A percentile compares a stretch with the other conserved stretches of the same genome.
phyloP scores from a whole-genome alignment of 805 yeast species.

The Starmera dryadoides region DNA sequence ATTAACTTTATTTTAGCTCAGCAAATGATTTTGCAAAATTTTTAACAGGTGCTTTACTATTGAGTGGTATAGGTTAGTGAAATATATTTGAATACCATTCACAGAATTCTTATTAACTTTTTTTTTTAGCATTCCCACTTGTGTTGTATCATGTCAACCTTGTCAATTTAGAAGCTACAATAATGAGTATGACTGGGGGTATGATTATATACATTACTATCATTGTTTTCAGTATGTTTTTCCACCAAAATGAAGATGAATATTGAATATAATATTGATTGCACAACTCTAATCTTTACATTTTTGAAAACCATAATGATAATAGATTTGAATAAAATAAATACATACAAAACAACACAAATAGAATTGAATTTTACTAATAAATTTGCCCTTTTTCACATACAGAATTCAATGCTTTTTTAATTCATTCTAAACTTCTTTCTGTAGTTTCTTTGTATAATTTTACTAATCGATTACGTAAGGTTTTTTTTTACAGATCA shows the following conservation, averaged over 20 bases:
- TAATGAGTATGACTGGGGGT: slow-evolving; percentile 84
- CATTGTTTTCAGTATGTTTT: slow-evolving; percentile 73
- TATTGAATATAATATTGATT: too few species aligned
- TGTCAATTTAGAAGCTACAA: slow-evolving; percentile 61
- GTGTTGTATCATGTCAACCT: slow-evolving; percentile 70
- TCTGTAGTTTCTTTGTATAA: too few species aligned
- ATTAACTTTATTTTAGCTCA: slow-evolving; percentile 21
- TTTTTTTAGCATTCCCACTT: slow-evolving; percentile 55
- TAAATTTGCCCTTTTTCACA: too few species aligned
- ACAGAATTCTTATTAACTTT: background rate
- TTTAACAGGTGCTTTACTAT: slow-evolving; percentile 66
- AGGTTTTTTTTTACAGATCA: too few species aligned
- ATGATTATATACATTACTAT: slow-evolving; percentile 74
- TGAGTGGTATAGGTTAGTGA: slow-evolving; percentile 43
- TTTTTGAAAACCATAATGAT: too few species aligned
- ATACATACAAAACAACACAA: too few species aligned
- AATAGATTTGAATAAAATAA: too few species aligned
- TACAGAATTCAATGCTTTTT: too few species aligned
- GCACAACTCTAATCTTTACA: too few species aligned
- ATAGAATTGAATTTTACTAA: too few species aligned
- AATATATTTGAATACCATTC: background rate
- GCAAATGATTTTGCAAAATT: slow-evolving; percentile 78
- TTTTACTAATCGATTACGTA: too few species aligned
- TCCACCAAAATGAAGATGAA: slow-evolving; percentile 39
- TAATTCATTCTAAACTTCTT: too few species aligned